These are phyloP conservation scores for Plectosphaerella plurivora DNA, from an alignment of 2,329 filamentous ascomycete species.

Conservation along the genomic window DNA sequence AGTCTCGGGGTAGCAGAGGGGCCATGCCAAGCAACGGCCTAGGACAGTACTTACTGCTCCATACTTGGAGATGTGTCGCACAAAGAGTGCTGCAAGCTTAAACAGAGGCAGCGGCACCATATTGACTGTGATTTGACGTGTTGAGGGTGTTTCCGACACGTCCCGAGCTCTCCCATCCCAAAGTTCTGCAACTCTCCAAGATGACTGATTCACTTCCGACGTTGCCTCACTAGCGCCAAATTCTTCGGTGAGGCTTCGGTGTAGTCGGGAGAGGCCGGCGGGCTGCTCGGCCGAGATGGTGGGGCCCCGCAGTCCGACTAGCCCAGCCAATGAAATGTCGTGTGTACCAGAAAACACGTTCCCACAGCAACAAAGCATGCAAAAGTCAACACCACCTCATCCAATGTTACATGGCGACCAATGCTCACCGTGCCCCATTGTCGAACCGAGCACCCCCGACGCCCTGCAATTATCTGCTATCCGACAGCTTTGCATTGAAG, in stretches of 20 bases:
- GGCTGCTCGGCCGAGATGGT: background rate
- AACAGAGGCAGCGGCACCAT: constrained; percentile 66
- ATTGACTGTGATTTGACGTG: constrained; percentile 2
- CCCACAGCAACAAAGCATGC: background rate
- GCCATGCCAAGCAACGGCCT: background rate
- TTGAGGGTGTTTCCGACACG: background rate
- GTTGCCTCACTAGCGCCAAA: background rate
- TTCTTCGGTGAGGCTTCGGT: background rate
- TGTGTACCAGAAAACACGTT: background rate
- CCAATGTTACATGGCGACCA: too few species aligned
- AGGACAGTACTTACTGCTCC: constrained; percentile 51
- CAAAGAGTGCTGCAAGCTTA: constrained; percentile 60
- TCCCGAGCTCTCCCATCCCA: background rate
- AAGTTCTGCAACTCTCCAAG: too few species aligned
- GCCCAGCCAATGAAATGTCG: background rate
- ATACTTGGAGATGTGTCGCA: constrained; percentile 65
- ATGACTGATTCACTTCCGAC: background rate
- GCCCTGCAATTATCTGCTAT: too few species aligned
- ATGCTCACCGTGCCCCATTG: too few species aligned
- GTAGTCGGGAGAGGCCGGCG: background rate
- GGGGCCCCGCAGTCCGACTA: background rate
- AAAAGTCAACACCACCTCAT: background rate
- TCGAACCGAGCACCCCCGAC: too few species aligned
- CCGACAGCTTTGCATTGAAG: too few species aligned
- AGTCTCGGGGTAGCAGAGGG: constrained; percentile 1